Base-by-base conservation (phyloP, 2,329 filamentous ascomycete genomes). In the Exophiala sp. region DNA sequence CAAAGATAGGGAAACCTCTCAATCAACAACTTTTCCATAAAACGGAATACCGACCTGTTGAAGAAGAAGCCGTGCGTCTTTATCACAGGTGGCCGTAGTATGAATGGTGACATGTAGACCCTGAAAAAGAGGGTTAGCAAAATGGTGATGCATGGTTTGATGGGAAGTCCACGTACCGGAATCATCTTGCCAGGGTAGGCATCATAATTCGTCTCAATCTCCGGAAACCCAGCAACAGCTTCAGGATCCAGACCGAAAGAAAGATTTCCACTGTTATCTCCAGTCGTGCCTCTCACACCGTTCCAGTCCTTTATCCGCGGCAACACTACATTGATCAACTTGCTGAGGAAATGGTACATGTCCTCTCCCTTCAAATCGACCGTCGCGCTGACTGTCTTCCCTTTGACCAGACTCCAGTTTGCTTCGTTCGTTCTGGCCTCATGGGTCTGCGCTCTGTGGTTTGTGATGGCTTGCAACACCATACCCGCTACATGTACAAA, bases 261-360 rank as follows among this genome's bases (percentile, higher is more conserved):
- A 59, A 98, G 77, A 68, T 97, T 96, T 30, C 93, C 93, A 55
- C 85, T 84, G 64, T 82, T 83, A 67, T 98, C 93, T 64, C 93
- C 93, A 32, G 87, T 87, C 37, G 73, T 79, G 42, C 81, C 82
- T 60, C 79, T 79, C n/a, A 86, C 74, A 52, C 93, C 93, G 48
- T 80, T 81, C 86, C 88, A 98, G 61, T 98, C 93, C 76, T 97
- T 98, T 70, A 98, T 94, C 64, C 83, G 86, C 32, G 93, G 93
- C 65, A 97, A 77, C 4, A 98, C 90, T 7, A 97, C 75, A 65
- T 95, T 88, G 48, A 97, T 76, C 60, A 89, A 75, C 73, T 95
- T 95, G 63, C 91, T 86, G 38, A 98, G 66, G 67, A 98, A 96
- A 67, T 96, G 85, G 56, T 88, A 86, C 63, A 94, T 93, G 52